Evolutionary conservation across 257 asterid genomes (phyloP).

Genomic region (Nicotiana attenuata): DNA sequence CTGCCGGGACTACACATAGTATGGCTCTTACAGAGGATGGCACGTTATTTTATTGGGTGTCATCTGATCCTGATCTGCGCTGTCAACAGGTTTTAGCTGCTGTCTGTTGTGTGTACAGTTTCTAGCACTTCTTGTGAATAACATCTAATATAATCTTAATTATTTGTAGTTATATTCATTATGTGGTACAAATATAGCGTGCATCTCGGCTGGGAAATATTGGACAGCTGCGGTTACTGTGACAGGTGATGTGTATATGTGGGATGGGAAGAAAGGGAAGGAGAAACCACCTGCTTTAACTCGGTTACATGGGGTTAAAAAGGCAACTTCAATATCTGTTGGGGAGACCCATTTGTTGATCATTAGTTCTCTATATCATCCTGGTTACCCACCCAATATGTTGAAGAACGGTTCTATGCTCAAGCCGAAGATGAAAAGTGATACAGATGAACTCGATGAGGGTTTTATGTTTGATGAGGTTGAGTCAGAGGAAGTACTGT

Average conservation of each 20-base stretch:
- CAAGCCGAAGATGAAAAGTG: constrained; percentile 29
- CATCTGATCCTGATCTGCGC: constrained; percentile 72
- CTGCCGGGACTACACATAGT: constrained; percentile 91
- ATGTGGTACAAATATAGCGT: constrained; percentile 57
- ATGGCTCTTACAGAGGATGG: constrained; percentile 90
- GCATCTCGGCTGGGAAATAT: constrained; percentile 91
- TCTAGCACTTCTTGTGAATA: neutral
- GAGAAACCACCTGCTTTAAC: constrained; percentile 51
- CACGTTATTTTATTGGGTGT: constrained; percentile 81
- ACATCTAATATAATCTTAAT: neutral
- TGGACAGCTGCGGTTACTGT: constrained; percentile 90
- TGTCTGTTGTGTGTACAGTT: neutral
- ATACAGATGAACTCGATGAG: constrained; percentile 52
- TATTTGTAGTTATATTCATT: constrained; percentile 53
- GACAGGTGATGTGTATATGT: constrained; percentile 79
- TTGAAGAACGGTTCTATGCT: constrained; percentile 26
- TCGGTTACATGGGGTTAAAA: constrained; percentile 87
- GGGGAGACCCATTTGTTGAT: constrained; percentile 91
- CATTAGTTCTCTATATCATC: constrained; percentile 83
- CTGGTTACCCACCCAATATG: constrained; percentile 40
- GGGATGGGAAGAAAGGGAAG: constrained; percentile 78
- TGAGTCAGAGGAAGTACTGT: constrained; percentile 37
- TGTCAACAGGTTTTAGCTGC: constrained; percentile 63
- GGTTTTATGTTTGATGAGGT: constrained; percentile 61
- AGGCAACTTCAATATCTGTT: constrained; percentile 85